These are phyloP conservation scores for Hypoxylon crocopeplum DNA, from an alignment of 495 filamentous ascomycete genomes.

Conservation along the genomic window DNA sequence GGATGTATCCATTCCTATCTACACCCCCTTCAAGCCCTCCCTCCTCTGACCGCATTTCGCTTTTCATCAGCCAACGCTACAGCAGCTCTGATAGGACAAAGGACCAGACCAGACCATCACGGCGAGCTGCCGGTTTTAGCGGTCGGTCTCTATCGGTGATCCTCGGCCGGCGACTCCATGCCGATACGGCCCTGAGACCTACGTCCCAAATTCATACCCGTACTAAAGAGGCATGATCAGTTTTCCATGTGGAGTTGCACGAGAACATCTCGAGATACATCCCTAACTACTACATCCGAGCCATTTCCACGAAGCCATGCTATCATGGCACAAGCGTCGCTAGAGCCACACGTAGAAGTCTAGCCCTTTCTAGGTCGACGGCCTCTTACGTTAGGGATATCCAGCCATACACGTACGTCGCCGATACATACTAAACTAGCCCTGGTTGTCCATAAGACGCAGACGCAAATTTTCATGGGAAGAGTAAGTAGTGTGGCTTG, in stretches of 20 bases:
- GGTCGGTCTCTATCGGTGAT: slow-evolving; percentile 37
- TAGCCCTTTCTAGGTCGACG: slow-evolving; percentile 17
- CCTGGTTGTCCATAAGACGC: background rate
- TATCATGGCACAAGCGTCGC: slow-evolving; percentile 21
- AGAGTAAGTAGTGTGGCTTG: slow-evolving; percentile 22
- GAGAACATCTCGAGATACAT: slow-evolving; percentile 15
- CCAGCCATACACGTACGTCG: too few relatives aligned
- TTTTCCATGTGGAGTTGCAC: slow-evolving; percentile 8
- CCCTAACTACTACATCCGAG: slow-evolving; percentile 15
- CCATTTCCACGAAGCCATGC: slow-evolving; percentile 8
- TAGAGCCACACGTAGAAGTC: slow-evolving; percentile 5
- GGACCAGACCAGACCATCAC: slow-evolving; percentile 13
- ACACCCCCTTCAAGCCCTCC: slow-evolving; percentile 8
- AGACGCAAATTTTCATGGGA: slow-evolving; percentile 9
- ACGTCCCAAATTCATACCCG: slow-evolving; percentile 15
- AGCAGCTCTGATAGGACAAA: slow-evolving; percentile 10
- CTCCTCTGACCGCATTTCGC: slow-evolving; percentile 33
- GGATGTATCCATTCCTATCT: slow-evolving; percentile 16
- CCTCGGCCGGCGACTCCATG: slow-evolving; percentile 27
- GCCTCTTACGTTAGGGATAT: background rate
- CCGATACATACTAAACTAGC: background rate
- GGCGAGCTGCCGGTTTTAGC: slow-evolving; percentile 40
- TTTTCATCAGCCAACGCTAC: slow-evolving; percentile 5
- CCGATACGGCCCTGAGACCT: slow-evolving; percentile 33
- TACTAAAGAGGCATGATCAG: slow-evolving; percentile 21